Evolutionary conservation across 352 stramenopile genomes (phyloP).

Genomic region (Pythium aphanidermatum): DNA sequence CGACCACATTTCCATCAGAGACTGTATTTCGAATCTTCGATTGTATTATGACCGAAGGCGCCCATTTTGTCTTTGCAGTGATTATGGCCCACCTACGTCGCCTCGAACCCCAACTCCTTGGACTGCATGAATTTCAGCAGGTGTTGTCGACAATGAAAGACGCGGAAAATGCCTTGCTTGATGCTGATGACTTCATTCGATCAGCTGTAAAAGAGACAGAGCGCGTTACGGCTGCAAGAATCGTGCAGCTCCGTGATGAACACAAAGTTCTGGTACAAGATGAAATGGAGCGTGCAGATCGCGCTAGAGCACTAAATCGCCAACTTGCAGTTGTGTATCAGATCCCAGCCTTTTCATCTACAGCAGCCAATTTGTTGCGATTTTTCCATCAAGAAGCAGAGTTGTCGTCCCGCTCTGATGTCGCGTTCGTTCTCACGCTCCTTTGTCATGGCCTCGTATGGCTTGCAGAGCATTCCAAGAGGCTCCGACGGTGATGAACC

Average conservation of each 20-base stretch:
- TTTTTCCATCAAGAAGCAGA: slow-evolving; percentile 78
- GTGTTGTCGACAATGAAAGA: slow-evolving; percentile 74
- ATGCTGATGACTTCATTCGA: slow-evolving; percentile 55
- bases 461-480: slow-evolving; percentile 72
- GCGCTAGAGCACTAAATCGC: slow-evolving; percentile 50
- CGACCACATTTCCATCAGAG: slow-evolving; percentile 85
- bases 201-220: slow-evolving; percentile 38
- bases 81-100: slow-evolving; percentile 73
- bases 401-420: slow-evolving; percentile 58
- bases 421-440: slow-evolving; percentile 72
- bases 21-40: slow-evolving; percentile 87
- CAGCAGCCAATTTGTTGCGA: slow-evolving; percentile 51
- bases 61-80: slow-evolving; percentile 76
- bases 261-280: slow-evolving; percentile 52
- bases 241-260: slow-evolving; percentile 42
- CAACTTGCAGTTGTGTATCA: slow-evolving; percentile 71
- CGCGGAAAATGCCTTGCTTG: slow-evolving; percentile 51
- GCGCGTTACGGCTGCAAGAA: slow-evolving; percentile 27
- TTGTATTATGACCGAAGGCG: slow-evolving; percentile 79
- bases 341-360: slow-evolving; percentile 70
- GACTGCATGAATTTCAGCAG: slow-evolving; percentile 55
- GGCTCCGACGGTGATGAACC: slow-evolving; percentile 30
- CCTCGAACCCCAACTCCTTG: slow-evolving; percentile 43
- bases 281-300: slow-evolving; percentile 64
- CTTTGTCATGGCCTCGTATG: slow-evolving; percentile 78